Percentiles rank a stretch among this genome's conserved stretches.
These are phyloP conservation scores for Wickerhamomyces kurtzmanii DNA, from an alignment of 805 yeast genomes.

Conservation along the genomic window DNA sequence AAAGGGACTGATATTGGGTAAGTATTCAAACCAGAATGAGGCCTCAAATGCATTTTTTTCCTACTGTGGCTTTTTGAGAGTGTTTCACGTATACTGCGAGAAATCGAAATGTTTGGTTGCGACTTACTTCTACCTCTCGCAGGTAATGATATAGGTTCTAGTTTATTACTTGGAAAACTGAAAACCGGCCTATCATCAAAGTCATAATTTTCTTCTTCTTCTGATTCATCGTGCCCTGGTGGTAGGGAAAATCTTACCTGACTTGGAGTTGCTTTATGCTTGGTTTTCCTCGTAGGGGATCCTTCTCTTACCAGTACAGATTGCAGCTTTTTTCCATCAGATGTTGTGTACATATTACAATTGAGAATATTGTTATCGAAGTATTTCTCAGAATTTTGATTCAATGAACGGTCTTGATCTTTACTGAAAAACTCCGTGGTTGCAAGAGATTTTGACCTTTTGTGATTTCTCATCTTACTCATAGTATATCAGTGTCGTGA, in stretches of 20 bases:
- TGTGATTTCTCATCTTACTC: too few relatives aligned
- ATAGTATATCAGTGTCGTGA: too few relatives aligned
- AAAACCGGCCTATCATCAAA: constrained; percentile 6
- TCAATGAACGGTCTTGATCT: too few relatives aligned
- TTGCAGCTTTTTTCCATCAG: constrained; percentile 17
- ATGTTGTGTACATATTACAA: constrained; percentile 13
- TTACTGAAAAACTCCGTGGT: too few relatives aligned
- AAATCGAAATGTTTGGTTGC: too few relatives aligned
- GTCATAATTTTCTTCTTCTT: constrained; percentile 1
- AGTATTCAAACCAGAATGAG: constrained; percentile 24
- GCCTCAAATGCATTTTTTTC: constrained; percentile 19
- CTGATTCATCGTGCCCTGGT: constrained; percentile 1
- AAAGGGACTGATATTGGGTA: constrained; percentile 25
- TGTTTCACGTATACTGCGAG: too few relatives aligned
- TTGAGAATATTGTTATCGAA: constrained; percentile 8
- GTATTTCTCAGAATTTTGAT: constrained; percentile 2
- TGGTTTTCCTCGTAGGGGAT: constrained; percentile 17
- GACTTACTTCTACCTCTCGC: too few relatives aligned
- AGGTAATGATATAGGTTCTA: too few relatives aligned
- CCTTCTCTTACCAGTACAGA: constrained; percentile 18
- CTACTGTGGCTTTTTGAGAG: constrained; percentile 11
- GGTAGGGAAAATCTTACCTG: constrained; percentile 19
- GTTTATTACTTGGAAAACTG: too few relatives aligned
- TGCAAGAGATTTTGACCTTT: too few relatives aligned
- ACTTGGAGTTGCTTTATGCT: constrained; percentile 14